Base-by-base conservation (phyloP, 345 rosid genomes). In the Citrus australasica region DNA sequence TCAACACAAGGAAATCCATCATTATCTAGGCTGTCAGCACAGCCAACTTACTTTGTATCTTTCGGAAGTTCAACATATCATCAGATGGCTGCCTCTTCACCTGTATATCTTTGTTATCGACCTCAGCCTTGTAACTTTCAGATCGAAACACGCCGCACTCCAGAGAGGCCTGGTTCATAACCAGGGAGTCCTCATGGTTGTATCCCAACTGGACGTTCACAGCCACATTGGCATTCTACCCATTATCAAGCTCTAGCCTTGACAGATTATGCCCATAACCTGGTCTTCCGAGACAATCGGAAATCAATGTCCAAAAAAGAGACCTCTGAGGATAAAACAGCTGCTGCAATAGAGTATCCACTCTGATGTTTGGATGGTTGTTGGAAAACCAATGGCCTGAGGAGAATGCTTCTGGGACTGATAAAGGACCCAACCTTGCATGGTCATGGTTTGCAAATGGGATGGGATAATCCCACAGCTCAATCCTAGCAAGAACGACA, bases 131-230 rank as follows among this genome's bases (percentile, higher is more conserved):
- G 81, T 91, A 95, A 81, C 98, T 93, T 85, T 92, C 97, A 24
- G 99, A 77, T 7, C 97, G 90, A 71, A 95, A 95, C 97, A 93
- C 91, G 9, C 98, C 98, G 21, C 98, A 92, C 81, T 95, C 94
- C 78, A 93, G 60, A 30, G 99, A 93, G 69, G 99, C 97, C 27
- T 89, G 86, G 73, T 95, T 95, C 98, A 95, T 93, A 33, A 92
- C 99, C 79, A 93, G 83, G 60, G 98, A 90, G 73, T 93, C 98
- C 84, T 95, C 98, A 79, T 93, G 98, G 86, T 95, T 95, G 86
- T 91, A 95, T 46, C 99, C 99, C 8, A 90, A 84, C 77, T 94
- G 99, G 58, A 92, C 95, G 84, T 94, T 95, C 73, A 92, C 37
- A 33, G 37, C 37, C 37, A 33, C 97, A 58, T 93, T 91, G n/a